Evolutionary conservation across 2,329 filamentous ascomycete genomes (phyloP), one percentile per base, ranked within the genome.

Genomic region (Ophiostoma populinum): DNA sequence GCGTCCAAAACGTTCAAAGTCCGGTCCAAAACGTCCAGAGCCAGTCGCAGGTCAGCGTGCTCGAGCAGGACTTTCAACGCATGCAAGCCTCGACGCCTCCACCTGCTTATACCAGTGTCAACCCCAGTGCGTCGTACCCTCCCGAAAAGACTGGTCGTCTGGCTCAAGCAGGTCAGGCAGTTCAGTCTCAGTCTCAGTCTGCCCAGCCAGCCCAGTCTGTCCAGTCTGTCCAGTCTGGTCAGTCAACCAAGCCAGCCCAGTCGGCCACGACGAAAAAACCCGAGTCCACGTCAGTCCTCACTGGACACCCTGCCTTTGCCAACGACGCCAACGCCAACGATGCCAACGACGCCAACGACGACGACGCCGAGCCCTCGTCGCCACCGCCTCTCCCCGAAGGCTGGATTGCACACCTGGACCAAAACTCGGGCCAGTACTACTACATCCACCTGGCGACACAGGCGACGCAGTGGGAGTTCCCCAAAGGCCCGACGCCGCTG

Each of bases 391-490:
- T 98, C 12, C 90, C 90, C 6, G 90, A 98, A 58, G 90, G 90
- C 22, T 98, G 90, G 90, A 95, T 98, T 49, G 83, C 90, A 15
- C 90, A 95, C 53, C 65, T 95, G 5, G 90, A 98, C 52, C 80
- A 83, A 45, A 93, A 80, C 51, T 95, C 87, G 2, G 90, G 90
- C 2, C 87, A 95, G 51, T 98, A 95, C 56, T 98, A 98, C 55
- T 98, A 98, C 50, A 98, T 98, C 40, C 90, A 98, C 53, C 66
- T 98, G 20, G 80, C 86, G 2, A 86, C 82, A 1, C 90, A 95
- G 51, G 83, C 86, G 3, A 98, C 90, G 1, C 90, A 98, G 52
- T 98, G 90, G 90, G 90, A 98, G 50, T 95, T 95, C 46, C 90
- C 90, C 19, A 95, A 94, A 57, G 87, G 87, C 0, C 86, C 86